A percentile compares a stretch with the other conserved stretches of the same genome.
Conservation (phyloP, 2,329 filamentous ascomycete species). For the Colletotrichum sp. region DNA sequence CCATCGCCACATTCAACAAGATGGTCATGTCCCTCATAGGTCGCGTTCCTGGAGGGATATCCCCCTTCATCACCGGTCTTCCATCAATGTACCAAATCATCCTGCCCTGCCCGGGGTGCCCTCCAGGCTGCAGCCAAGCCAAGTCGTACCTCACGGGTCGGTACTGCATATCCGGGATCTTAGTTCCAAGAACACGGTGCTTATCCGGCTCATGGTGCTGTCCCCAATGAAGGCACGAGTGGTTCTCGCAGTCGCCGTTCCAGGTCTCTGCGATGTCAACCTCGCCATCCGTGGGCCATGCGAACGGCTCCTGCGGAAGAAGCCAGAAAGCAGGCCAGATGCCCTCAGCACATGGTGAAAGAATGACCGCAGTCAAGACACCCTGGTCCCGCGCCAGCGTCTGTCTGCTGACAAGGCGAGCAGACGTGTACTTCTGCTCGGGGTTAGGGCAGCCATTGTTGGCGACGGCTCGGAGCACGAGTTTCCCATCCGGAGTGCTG, state of each 20-base stretch:
- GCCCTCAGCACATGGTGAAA: constrained; percentile 57
- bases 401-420: constrained; percentile 58
- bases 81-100: constrained; percentile 67
- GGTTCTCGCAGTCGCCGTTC: constrained; percentile 62
- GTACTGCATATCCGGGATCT: constrained; percentile 51
- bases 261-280: constrained; percentile 67
- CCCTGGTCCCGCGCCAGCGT: constrained; percentile 56
- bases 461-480: constrained; percentile 58
- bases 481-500: constrained; percentile 51
- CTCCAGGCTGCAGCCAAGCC: constrained; percentile 56
- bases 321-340: constrained; percentile 70
- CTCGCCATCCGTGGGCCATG: constrained; percentile 65
- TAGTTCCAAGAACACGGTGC: constrained; percentile 59
- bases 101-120: constrained; percentile 47
- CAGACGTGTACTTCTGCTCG: constrained; percentile 56
- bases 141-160: constrained; percentile 59
- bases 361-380: constrained; percentile 55
- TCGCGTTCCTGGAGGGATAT: constrained; percentile 56
- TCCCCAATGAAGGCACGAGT: constrained; percentile 66
- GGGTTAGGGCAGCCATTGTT: constrained; percentile 34
- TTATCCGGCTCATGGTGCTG: constrained; percentile 59
- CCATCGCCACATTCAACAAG: constrained; percentile 67
- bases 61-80: constrained; percentile 59
- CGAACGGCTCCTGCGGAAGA: constrained; percentile 61
- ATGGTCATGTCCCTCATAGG: constrained; percentile 61